These are phyloP conservation scores for Lippia alba DNA, from an alignment of 305 asterid genomes.

Conservation along the genomic window DNA sequence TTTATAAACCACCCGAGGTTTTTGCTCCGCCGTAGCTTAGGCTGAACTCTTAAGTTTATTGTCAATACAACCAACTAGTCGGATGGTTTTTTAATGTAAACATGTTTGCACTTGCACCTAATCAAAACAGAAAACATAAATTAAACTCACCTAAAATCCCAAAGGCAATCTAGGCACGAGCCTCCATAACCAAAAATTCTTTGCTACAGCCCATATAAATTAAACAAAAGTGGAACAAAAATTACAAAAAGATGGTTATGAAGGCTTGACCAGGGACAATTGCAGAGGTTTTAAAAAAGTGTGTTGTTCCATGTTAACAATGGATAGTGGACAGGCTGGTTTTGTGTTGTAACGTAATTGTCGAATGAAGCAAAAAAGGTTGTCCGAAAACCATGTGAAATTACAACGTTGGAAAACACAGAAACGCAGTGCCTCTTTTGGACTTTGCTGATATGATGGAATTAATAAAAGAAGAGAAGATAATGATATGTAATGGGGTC, in stretches of 20 bases:
- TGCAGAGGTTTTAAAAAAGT: neutral
- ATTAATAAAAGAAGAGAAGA: constrained; percentile 13
- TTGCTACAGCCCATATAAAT: constrained; percentile 21
- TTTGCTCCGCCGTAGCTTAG: too few species aligned
- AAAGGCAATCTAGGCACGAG: constrained; percentile 33
- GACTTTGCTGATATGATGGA: constrained; percentile 13
- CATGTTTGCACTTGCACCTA: neutral
- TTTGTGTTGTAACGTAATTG: constrained; percentile 25
- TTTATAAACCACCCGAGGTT: too few species aligned
- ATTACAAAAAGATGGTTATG: neutral
- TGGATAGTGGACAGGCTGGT: constrained; percentile 39
- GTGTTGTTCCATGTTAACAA: neutral
- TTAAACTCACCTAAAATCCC: constrained; percentile 1
- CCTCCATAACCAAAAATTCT: constrained; percentile 7
- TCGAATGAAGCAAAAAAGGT: constrained; percentile 22
- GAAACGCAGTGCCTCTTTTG: neutral
- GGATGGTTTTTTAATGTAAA: too few species aligned
- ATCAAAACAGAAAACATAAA: neutral
- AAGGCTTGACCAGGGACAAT: neutral
- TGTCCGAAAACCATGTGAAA: constrained; percentile 36
- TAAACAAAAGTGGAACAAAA: neutral
- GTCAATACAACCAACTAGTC: too few species aligned
- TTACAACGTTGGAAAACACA: constrained; percentile 37
- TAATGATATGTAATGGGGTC: neutral
- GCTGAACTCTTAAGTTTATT: too few species aligned